These are phyloP conservation scores for Fusarium sp. DNA, from an alignment of 2,329 filamentous ascomycete genomes.

Conservation along the genomic window DNA sequence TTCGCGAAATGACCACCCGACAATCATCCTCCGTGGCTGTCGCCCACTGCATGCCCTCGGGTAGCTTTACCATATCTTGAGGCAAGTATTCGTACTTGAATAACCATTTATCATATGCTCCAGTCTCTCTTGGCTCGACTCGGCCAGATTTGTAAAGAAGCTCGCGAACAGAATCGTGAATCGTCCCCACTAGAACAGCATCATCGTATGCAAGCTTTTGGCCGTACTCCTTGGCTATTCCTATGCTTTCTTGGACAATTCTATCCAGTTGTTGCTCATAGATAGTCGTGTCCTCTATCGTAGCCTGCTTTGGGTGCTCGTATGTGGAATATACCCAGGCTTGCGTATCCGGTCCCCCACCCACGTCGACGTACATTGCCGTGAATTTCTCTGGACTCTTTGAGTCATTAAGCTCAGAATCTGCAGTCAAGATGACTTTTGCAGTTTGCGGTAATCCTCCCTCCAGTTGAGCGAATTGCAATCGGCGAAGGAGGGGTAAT, in stretches of 20 bases:
- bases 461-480: conserved; percentile 65
- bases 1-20: conserved; percentile 64
- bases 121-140: conserved; percentile 44
- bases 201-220: conserved; percentile 36
- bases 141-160: conserved; percentile 44
- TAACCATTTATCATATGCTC: conserved; percentile 67
- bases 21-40: conserved; percentile 64
- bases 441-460: conserved; percentile 56
- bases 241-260: conserved; percentile 47
- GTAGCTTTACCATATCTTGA: conserved; percentile 49
- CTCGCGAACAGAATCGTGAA: conserved; percentile 47
- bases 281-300: conserved; percentile 10
- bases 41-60: conserved; percentile 67
- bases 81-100: conserved; percentile 62
- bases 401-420: not conserved
- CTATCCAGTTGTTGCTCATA: conserved; percentile 51
- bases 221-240: conserved; percentile 43
- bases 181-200: conserved; percentile 52
- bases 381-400: conserved; percentile 54
- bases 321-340: conserved; percentile 70
- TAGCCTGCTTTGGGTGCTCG: conserved; percentile 49
- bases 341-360: conserved; percentile 70
- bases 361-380: conserved; percentile 71
- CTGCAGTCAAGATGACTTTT: conserved; percentile 56
- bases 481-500: conserved; percentile 69